A percentile compares a stretch with the other conserved stretches of the same genome.
phyloP scores from a whole-genome alignment of 2,329 filamentous ascomycete genomes.

The Aspergillus brunneoviolaceus region DNA sequence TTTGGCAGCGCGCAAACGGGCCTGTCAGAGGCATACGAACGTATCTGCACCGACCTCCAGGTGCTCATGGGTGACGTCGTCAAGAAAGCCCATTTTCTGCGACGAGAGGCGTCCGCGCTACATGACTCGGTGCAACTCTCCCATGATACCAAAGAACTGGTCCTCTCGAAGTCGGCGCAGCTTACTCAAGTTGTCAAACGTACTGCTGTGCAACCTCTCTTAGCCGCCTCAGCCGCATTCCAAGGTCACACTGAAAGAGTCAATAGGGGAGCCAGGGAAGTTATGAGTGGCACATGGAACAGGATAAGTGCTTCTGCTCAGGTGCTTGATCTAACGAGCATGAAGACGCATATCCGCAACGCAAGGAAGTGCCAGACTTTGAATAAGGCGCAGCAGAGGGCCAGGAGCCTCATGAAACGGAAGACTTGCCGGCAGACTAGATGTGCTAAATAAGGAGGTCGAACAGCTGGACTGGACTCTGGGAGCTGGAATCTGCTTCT shows the following conservation, averaged over 20 bases:
- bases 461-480: constrained; percentile 3
- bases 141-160: constrained; percentile 21
- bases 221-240: constrained; percentile 31
- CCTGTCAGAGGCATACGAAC: constrained; percentile 38
- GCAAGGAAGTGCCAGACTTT: constrained; percentile 30
- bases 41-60: constrained; percentile 41
- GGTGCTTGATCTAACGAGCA: constrained; percentile 23
- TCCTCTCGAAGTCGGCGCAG: constrained; percentile 36
- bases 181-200: constrained; percentile 33
- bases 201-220: constrained; percentile 33
- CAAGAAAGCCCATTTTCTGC: constrained; percentile 35
- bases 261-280: constrained; percentile 28
- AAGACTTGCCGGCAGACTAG: constrained; percentile 14
- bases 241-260: constrained; percentile 30
- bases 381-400: constrained; percentile 36
- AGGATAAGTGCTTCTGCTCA: constrained; percentile 26
- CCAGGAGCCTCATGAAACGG: constrained; percentile 30
- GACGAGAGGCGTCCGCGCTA: constrained; percentile 29
- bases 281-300: constrained; percentile 30
- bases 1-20: constrained; percentile 39
- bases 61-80: constrained; percentile 39
- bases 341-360: constrained; percentile 31
- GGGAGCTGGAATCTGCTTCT: not conserved
- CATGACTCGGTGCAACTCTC: constrained; percentile 27
- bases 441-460: constrained; percentile 5